Conservation (phyloP, 1,139 yeast species). For the Geotrichum siamense region DNA sequence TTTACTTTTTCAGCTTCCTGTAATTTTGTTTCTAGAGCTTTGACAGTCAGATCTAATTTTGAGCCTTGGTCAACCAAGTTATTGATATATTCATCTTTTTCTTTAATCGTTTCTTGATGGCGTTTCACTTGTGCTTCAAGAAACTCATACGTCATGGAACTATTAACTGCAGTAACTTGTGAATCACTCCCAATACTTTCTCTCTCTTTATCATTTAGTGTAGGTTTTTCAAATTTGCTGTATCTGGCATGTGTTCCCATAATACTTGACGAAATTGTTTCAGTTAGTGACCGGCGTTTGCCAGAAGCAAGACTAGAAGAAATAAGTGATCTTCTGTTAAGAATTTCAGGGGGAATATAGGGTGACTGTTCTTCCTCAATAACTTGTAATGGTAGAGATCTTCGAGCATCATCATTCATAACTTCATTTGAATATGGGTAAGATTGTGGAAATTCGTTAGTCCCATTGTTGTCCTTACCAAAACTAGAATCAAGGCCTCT, state of each 20-base stretch:
- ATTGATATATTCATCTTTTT: constrained; percentile 30
- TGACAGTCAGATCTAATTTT: constrained; percentile 27
- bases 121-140: constrained; percentile 5
- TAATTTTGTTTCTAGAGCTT: constrained; percentile 28
- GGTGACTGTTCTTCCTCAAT: constrained; percentile 18
- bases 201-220: neutral
- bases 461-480: neutral
- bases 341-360: constrained; percentile 15
- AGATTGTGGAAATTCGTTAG: neutral
- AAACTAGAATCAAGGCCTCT: neutral
- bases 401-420: constrained; percentile 1
- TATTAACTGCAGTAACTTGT: constrained; percentile 1
- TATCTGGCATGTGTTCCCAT: constrained; percentile 13
- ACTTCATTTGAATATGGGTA: neutral
- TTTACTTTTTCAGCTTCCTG: constrained; percentile 29
- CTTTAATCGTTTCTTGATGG: constrained; percentile 20
- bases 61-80: constrained; percentile 30
- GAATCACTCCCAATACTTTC: constrained; percentile 1
- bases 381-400: constrained; percentile 12
- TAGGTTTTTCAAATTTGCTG: constrained; percentile 6
- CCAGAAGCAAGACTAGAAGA: constrained; percentile 4
- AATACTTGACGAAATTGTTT: constrained; percentile 16
- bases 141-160: neutral
- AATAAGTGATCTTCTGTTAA: constrained; percentile 7
- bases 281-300: constrained; percentile 18